A percentile compares a stretch with the other conserved stretches of the same genome.
Evolutionary conservation across 2,329 filamentous ascomycete species (phyloP).

Genomic region (Colletotrichum lindemuthianum): DNA sequence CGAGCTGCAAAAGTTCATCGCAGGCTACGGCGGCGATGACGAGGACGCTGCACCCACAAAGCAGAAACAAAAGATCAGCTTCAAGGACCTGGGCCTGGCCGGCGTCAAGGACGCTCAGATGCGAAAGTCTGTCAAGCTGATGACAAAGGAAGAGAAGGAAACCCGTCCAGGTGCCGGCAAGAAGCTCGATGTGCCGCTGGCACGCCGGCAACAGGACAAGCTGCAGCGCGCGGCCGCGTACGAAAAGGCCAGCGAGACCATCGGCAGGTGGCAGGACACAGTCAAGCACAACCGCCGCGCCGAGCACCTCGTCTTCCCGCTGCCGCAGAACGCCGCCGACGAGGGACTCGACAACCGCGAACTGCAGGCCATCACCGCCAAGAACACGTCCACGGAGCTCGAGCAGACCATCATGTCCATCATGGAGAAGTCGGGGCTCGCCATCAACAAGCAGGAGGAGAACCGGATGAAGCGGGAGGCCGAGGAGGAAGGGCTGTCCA

Average conservation of each 20-base stretch:
- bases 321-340: slow-evolving; percentile 75
- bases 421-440: slow-evolving; percentile 87
- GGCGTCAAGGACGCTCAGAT: slow-evolving; percentile 78
- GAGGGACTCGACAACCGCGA: slow-evolving; percentile 70
- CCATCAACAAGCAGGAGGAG: slow-evolving; percentile 55
- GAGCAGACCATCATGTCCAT: slow-evolving; percentile 89
- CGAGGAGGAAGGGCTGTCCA: slow-evolving; percentile 74
- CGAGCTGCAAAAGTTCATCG: slow-evolving; percentile 75
- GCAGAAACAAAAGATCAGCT: slow-evolving; percentile 69
- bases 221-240: slow-evolving; percentile 86
- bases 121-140: slow-evolving; percentile 81
- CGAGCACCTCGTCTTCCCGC: slow-evolving; percentile 89
- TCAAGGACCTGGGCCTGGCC: slow-evolving; percentile 78
- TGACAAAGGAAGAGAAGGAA: slow-evolving; percentile 70
- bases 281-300: slow-evolving; percentile 93
- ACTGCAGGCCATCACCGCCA: slow-evolving; percentile 70
- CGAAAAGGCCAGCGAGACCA: slow-evolving; percentile 89
- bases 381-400: slow-evolving; percentile 76
- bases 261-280: slow-evolving; percentile 92
- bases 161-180: slow-evolving; percentile 57
- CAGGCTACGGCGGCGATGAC: slow-evolving; percentile 74
- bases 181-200: slow-evolving; percentile 84
- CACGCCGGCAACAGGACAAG: slow-evolving; percentile 86
- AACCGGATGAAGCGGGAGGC: slow-evolving; percentile 70
- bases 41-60: slow-evolving; percentile 42